Percentiles rank a stretch among this genome's conserved stretches.
These are phyloP conservation scores for Haemoproteus tartakovskyi DNA, from an alignment of 169 alveolate species.

Conservation along the genomic window DNA sequence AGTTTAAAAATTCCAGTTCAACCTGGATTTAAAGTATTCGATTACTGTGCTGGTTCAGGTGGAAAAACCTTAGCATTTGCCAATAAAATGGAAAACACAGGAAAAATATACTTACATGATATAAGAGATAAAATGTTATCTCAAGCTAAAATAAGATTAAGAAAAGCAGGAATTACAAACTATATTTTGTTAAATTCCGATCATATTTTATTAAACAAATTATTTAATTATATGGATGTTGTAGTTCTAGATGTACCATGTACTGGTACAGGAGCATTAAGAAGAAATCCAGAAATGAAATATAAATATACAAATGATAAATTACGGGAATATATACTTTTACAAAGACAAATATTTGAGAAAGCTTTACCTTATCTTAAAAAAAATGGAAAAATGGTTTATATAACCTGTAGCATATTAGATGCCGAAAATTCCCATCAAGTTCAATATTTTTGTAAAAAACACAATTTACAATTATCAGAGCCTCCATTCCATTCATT, in stretches of 20 bases:
- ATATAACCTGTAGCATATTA: conserved; percentile 87
- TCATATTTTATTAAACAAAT: conserved; percentile 65
- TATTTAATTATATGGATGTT: conserved; percentile 87
- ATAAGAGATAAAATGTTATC: conserved; percentile 62
- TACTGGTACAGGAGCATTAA: conserved; percentile 90
- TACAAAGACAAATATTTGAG: conserved; percentile 80
- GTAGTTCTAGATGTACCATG: conserved; percentile 93
- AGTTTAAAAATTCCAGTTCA: conserved; percentile 82
- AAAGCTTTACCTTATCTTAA: conserved; percentile 76
- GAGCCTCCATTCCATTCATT: conserved; percentile 84
- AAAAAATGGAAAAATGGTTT: conserved; percentile 87
- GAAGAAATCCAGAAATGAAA: conserved; percentile 93
- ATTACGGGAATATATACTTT: conserved; percentile 61
- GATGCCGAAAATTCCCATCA: conserved; percentile 84
- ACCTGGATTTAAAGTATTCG: conserved; percentile 89
- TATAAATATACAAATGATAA: conserved; percentile 80
- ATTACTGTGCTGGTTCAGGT: conserved; percentile 94
- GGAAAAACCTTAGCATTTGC: conserved; percentile 92
- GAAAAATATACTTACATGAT: conserved; percentile 89
- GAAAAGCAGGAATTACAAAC: conserved; percentile 91
- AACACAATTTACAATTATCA: conserved; percentile 76
- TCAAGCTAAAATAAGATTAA: conserved; percentile 87
- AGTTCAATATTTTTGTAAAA: conserved; percentile 77
- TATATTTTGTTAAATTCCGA: conserved; percentile 78
- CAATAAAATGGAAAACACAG: conserved; percentile 85